Evolutionary conservation across 169 alveolate genomes (phyloP), one percentile per base, ranked within the genome.

Genomic region (Eimeria sp.): DNA sequence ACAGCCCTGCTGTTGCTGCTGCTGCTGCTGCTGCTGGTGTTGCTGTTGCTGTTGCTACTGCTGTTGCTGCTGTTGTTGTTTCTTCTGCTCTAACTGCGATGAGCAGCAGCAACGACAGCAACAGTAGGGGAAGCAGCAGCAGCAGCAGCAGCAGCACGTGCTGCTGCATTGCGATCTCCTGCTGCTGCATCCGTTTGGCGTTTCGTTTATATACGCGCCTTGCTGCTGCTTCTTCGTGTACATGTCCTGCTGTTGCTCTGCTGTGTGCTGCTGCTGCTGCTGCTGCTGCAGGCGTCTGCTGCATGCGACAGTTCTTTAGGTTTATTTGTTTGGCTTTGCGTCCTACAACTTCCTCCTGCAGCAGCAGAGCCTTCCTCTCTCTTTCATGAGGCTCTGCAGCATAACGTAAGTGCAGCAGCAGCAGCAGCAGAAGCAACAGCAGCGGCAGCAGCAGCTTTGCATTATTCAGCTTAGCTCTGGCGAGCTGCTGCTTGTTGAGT

Each of bases 311-410:
- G 87, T 47, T 76, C 87, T 40, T 4, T 76, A 7, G 10, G n/a
- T 76, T 40, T 76, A 61, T 76, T 76, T 16, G 43, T 22, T 13
- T 76, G 87, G 87, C 58, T 76, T 34, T 76, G 61, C 14, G 87
- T 47, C 63, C 87, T 76, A 9, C 87, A 76, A 76, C 10, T 76
- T 0, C 87, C 87, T 7, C 61, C 87, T 40, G 87, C 87, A 76
- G 87, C 87, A 76, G 87, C 87, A 40, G 87, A 76, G 49, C 58
- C 87, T 9, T n/a, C 87, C 10, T 76, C 87, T 76, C 87, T 76
- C 34, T 47, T 76, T 20, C 63, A 76, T 43, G 61, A 40, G 25
- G 1, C 87, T 0, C 58, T 18, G 87, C 87, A 76, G 87, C 49
- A 76, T 61, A 76, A 20, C 49, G 87, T 76, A 40, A 76, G 87